Base-by-base conservation (phyloP, 2,329 filamentous ascomycete species). In the Epichloe brachyelytri region DNA sequence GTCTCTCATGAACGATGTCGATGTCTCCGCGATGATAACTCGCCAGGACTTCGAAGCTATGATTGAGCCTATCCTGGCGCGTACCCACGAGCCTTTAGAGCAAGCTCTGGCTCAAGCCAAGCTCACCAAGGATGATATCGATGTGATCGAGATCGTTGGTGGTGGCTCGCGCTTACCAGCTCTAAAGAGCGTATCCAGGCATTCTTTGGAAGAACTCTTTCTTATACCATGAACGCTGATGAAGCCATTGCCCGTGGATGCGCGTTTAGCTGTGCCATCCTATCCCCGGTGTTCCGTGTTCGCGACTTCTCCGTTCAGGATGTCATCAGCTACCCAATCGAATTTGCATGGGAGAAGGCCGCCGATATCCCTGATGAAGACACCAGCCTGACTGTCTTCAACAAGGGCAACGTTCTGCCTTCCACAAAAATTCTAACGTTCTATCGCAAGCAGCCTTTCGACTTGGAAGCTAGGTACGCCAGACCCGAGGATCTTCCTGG, bases 341-440 rank as follows among this genome's bases (percentile, higher is more conserved):
- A 98, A 68, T 98, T 98, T 70, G 86, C 85, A 49, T 98, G 93
- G 93, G 93, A 98, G 77, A 95, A 97, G 78, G 94, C 91, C 26
- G 83, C 89, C 54, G 93, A 98, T 64, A 98, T 98, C 61, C 93
- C 93, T 26, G 93, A 98, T 62, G 93, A 98, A 77, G 93, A 97
- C 68, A 97, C 93, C 51, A 94, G 84, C 74, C 77, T 98, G 60
- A 95, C 88, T 37, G 93, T 98, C 63, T 98, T 98, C 74, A 94
- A 93, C 80, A 89, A 86, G 71, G 91, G 91, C 69, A 96, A 96
- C 65, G 83, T 95, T 57, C 85, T 98, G 77, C 93, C 93, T 50
- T 97, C 91, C 5, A 98, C 93, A 58, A 98, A 98, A 80, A 97
- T 98, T 59, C 82, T 98, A 50, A 98, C 93, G 39, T 98, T 98